A percentile compares a stretch with the other conserved stretches of the same genome.
Evolutionary conservation across 768 basidiomycete species (phyloP).

Genomic region (Amanita jacksonii): DNA sequence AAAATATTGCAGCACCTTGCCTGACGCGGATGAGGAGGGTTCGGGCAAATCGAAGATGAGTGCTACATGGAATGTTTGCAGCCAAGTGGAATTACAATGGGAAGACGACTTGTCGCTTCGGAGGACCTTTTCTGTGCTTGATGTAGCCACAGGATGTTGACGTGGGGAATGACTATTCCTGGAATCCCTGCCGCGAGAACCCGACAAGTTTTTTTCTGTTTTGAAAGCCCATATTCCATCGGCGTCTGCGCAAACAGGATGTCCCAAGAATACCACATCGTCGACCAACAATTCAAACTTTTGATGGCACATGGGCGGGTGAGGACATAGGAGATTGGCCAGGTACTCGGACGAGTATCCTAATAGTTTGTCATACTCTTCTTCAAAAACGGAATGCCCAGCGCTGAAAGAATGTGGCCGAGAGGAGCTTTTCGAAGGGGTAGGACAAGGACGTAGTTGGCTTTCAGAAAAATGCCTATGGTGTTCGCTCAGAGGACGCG

Average conservation of each 20-base stretch:
- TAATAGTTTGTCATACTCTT: constrained; percentile 60
- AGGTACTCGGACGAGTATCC: constrained; percentile 78
- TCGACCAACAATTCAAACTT: constrained; percentile 91
- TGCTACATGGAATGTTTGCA: constrained; percentile 79
- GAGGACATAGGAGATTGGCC: constrained; percentile 72
- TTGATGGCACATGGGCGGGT: constrained; percentile 76
- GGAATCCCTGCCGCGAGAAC: constrained; percentile 47
- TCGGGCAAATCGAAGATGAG: constrained; percentile 85
- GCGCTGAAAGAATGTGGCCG: constrained; percentile 31
- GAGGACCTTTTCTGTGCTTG: constrained; percentile 18
- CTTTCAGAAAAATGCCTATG: constrained; percentile 23
- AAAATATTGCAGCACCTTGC: constrained; percentile 69
- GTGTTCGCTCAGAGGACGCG: constrained; percentile 25
- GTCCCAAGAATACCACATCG: constrained; percentile 87
- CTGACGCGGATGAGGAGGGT: constrained; percentile 75
- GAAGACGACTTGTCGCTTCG: constrained; percentile 25
- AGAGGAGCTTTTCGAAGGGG: constrained; percentile 41
- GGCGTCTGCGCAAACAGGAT: constrained; percentile 76
- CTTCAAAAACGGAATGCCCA: constrained; percentile 26
- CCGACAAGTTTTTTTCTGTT: constrained; percentile 44
- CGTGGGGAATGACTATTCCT: constrained; percentile 28
- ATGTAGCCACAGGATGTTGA: constrained; percentile 19
- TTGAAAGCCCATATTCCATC: constrained; percentile 72
- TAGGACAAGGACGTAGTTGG: constrained; percentile 37
- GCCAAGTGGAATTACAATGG: constrained; percentile 32